These are phyloP conservation scores for Apiotrichum veenhuisii DNA, from an alignment of 1,284 basidiomycete species.

Conservation along the genomic window DNA sequence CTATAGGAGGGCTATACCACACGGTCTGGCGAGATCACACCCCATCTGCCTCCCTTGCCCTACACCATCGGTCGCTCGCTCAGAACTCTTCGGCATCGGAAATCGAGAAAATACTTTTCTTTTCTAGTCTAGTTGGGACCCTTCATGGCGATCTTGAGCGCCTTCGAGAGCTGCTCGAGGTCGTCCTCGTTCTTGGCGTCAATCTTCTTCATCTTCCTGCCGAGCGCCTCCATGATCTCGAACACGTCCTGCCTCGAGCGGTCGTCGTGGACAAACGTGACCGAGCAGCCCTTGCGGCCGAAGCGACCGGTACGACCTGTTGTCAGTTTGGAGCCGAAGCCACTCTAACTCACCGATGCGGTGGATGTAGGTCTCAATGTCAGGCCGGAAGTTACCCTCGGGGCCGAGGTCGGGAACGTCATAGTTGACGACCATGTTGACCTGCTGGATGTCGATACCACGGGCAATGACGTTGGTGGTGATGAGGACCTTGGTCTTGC, in stretches of 20 bases:
- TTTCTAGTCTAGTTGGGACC: slow-evolving; percentile 12
- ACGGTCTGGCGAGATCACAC: too few species aligned
- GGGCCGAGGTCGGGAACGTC: slow-evolving; percentile 78
- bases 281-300: slow-evolving; percentile 90
- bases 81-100: too few species aligned
- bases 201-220: slow-evolving; percentile 53
- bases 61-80: too few species aligned
- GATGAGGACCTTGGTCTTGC: slow-evolving; percentile 94
- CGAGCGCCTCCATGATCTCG: slow-evolving; percentile 70
- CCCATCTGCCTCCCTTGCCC: too few species aligned
- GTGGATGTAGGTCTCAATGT: slow-evolving; percentile 97
- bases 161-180: slow-evolving; percentile 39
- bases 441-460: slow-evolving; percentile 97
- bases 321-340: background rate
- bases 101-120: too few species aligned
- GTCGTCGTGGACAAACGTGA: slow-evolving; percentile 90
- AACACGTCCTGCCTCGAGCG: slow-evolving; percentile 80
- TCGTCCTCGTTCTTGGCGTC: slow-evolving; percentile 32
- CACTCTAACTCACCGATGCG: slow-evolving; percentile 72
- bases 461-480: slow-evolving; percentile 98
- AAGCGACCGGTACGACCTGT: slow-evolving; percentile 86
- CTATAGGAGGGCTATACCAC: too few species aligned
- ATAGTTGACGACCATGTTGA: slow-evolving; percentile 99
- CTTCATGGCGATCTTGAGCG: slow-evolving; percentile 31
- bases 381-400: slow-evolving; percentile 56